phyloP scores from a whole-genome alignment of 73 alveolate species.

The Durusdinium trenchii region DNA sequence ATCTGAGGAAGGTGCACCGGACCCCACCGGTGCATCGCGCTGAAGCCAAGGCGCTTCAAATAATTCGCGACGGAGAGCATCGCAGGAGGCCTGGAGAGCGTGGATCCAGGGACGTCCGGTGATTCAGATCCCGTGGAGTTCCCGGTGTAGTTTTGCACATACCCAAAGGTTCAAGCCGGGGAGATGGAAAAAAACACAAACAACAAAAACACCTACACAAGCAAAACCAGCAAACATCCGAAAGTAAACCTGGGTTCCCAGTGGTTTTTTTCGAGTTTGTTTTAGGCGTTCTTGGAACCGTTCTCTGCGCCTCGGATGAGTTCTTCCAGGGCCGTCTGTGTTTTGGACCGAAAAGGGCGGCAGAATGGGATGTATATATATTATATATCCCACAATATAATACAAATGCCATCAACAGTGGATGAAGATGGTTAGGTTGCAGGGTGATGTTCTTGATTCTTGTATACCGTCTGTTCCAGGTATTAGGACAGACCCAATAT shows the following conservation, averaged over 20 bases:
- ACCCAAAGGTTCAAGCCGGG: no score
- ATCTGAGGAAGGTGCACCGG: neutral
- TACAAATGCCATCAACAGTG: no score
- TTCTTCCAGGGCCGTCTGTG: constrained; percentile 68
- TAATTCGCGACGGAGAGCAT: constrained; percentile 92
- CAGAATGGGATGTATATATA: neutral
- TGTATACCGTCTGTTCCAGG: no score
- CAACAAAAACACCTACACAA: neutral
- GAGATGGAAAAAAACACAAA: no score
- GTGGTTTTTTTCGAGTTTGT: neutral
- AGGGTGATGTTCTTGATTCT: no score
- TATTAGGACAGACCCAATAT: no score
- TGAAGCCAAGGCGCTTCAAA: constrained; percentile 55
- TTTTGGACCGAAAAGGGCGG: neutral
- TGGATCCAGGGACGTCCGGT: no score
- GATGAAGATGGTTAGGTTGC: no score
- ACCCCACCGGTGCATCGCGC: neutral
- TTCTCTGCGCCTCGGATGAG: constrained; percentile 32
- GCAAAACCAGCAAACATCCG: neutral
- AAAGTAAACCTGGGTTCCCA: neutral
- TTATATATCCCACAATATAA: no score
- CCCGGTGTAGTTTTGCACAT: no score
- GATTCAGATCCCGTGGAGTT: no score
- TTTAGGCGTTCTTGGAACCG: no score
- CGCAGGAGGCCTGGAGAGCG: constrained; percentile 58